A percentile compares a stretch with the other conserved stretches of the same genome.
Evolutionary conservation across 108 stramenopile species (phyloP).

Genomic region (Cyclotella choctawhatcheeana): DNA sequence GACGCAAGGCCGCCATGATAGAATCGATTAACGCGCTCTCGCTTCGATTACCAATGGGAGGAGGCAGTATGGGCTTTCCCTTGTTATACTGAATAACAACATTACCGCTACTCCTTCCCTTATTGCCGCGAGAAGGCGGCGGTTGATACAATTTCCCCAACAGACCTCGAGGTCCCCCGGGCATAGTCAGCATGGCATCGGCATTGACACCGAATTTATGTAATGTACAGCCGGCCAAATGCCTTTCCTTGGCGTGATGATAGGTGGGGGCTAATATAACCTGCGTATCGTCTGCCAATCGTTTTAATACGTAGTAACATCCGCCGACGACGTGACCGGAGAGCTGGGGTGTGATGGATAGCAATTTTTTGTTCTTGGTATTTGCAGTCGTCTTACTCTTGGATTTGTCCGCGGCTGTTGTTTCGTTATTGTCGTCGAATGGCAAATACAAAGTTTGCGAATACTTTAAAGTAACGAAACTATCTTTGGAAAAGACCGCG

Average conservation of each 20-base stretch:
- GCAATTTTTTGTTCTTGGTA: conserved; percentile 8
- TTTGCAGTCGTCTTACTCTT: too few species aligned
- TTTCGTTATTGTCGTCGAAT: conserved; percentile 20
- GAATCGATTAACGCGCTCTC: conserved; percentile 68
- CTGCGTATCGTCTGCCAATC: conserved; percentile 78
- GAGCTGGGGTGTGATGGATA: conserved; percentile 80
- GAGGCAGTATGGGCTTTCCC: conserved; percentile 47
- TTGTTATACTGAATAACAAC: conserved; percentile 33
- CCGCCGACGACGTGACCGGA: conserved; percentile 93
- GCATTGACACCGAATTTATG: conserved; percentile 77
- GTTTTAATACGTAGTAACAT: conserved; percentile 70
- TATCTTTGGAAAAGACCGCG: conserved; percentile 62
- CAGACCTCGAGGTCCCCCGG: conserved; percentile 75
- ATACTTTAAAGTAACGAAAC: conserved; percentile 86
- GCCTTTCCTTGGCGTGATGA: conserved; percentile 84
- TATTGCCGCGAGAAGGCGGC: conserved; percentile 19
- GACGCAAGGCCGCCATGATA: conserved; percentile 80
- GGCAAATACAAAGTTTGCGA: conserved; percentile 77
- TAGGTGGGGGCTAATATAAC: conserved; percentile 78
- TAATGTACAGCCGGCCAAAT: conserved; percentile 79
- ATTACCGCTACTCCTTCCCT: background rate
- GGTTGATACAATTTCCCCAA: conserved; percentile 62
- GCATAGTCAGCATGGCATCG: conserved; percentile 77
- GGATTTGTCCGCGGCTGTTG: too few species aligned
- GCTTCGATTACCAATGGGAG: conserved; percentile 50